phyloP scores from a whole-genome alignment of 2,329 filamentous ascomycete genomes.

The Cladosporium sp. region DNA sequence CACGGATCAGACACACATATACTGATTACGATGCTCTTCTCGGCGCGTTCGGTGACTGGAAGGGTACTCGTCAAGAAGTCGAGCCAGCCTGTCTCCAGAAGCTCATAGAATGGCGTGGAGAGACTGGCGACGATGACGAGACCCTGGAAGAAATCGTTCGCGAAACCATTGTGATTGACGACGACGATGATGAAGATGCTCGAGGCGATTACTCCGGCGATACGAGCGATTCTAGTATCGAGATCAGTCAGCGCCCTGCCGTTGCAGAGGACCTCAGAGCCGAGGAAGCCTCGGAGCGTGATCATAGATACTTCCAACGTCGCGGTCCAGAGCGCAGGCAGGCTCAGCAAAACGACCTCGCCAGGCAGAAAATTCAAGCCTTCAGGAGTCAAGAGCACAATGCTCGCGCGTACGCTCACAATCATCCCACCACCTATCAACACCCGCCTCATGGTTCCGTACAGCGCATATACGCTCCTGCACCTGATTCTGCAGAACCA shows the following conservation, averaged over 20 bases:
- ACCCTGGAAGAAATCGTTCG: constrained; percentile 57
- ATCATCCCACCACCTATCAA: neutral
- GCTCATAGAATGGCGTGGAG: constrained; percentile 60
- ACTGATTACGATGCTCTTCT: constrained; percentile 60
- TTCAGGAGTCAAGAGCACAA: constrained; percentile 10
- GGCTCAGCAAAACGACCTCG: constrained; percentile 14
- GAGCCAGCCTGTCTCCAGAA: constrained; percentile 54
- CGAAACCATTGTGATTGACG: constrained; percentile 61
- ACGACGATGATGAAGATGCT: constrained; percentile 45
- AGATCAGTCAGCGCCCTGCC: constrained; percentile 26
- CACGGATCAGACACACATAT: constrained; percentile 59
- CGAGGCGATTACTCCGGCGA: constrained; percentile 23
- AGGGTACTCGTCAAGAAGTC: constrained; percentile 51
- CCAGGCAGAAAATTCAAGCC: constrained; percentile 17
- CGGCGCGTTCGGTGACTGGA: constrained; percentile 46
- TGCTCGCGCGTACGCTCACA: neutral
- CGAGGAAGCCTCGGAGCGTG: constrained; percentile 24
- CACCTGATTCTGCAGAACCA: neutral
- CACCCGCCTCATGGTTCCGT: neutral
- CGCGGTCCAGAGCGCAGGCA: neutral
- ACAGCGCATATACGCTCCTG: neutral
- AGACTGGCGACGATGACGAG: constrained; percentile 46
- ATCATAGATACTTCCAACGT: constrained; percentile 15
- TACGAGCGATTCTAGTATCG: constrained; percentile 25
- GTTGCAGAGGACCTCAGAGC: constrained; percentile 25